A percentile compares a stretch with the other conserved stretches of the same genome.
phyloP scores from a whole-genome alignment of 805 yeast genomes.

The Cyberlindnera subsufficiens region DNA sequence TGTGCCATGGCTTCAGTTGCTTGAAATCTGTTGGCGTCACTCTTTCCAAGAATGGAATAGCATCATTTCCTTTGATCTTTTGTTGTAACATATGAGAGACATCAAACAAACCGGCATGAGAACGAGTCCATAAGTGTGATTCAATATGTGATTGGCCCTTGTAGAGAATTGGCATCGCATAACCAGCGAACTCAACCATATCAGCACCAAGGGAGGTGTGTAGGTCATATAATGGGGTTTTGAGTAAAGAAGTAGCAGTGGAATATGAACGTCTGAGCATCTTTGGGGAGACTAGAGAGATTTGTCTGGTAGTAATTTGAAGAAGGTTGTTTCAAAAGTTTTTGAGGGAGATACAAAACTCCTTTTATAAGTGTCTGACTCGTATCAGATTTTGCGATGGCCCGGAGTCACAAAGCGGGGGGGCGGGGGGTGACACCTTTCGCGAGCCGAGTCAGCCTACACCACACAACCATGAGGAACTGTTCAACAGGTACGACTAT shows the following conservation, averaged over 20 bases:
- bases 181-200: slow-evolving; percentile 97
- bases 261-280: slow-evolving; percentile 22
- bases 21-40: slow-evolving; percentile 84
- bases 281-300: neutral
- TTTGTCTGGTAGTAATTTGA: neutral
- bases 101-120: slow-evolving; percentile 85
- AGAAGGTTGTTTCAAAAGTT: too few species aligned
- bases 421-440: neutral
- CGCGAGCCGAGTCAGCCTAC: slow-evolving; percentile 2
- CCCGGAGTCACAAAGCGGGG: slow-evolving; percentile 3
- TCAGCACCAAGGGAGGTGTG: slow-evolving; percentile 79
- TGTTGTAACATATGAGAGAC: slow-evolving; percentile 98
- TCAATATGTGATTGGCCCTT: slow-evolving; percentile 82
- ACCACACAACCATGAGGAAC: neutral
- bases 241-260: slow-evolving; percentile 19
- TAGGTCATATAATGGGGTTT: slow-evolving; percentile 78
- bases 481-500: too few species aligned
- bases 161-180: slow-evolving; percentile 88
- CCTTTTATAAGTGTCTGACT: too few species aligned
- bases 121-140: slow-evolving; percentile 92
- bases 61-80: slow-evolving; percentile 59
- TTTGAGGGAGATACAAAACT: neutral
- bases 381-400: neutral
- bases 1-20: slow-evolving; percentile 47
- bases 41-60: slow-evolving; percentile 63